These are phyloP conservation scores for Phytophthora pistaciae DNA, from an alignment of 352 stramenopile genomes.

Conservation along the genomic window DNA sequence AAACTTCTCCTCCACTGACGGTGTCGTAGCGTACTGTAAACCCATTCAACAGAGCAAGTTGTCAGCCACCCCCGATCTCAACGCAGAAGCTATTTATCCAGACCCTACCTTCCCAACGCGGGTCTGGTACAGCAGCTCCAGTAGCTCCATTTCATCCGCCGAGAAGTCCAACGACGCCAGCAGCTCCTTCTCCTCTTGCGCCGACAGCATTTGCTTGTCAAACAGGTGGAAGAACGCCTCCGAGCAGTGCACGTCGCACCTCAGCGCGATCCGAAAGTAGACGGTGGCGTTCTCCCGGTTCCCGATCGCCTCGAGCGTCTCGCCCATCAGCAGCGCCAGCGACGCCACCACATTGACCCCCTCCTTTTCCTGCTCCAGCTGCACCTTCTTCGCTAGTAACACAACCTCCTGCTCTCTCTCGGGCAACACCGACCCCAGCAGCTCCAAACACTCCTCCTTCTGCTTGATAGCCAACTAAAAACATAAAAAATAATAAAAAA, in stretches of 20 bases:
- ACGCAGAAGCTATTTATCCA: neutral
- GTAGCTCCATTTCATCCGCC: conserved; percentile 59
- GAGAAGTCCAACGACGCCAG: conserved; percentile 78
- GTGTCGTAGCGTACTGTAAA: conserved; percentile 65
- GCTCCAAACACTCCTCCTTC: conserved; percentile 84
- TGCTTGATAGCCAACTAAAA: conserved; percentile 79
- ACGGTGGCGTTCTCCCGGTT: conserved; percentile 83
- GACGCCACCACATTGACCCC: conserved; percentile 85
- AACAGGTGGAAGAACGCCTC: conserved; percentile 89
- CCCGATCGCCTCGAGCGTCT: conserved; percentile 85
- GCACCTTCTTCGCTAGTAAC: conserved; percentile 52
- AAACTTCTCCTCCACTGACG: conserved; percentile 73
- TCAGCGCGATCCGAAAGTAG: conserved; percentile 81
- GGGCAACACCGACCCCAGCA: conserved; percentile 68
- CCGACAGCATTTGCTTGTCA: conserved; percentile 87
- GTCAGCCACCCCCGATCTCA: neutral
- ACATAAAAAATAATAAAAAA: neutral
- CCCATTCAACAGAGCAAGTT: neutral
- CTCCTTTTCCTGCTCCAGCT: conserved; percentile 30
- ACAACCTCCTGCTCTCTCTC: conserved; percentile 69
- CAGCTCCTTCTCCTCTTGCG: conserved; percentile 73
- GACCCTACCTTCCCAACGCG: conserved; percentile 70
- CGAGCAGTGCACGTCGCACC: conserved; percentile 85
- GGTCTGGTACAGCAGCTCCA: conserved; percentile 72
- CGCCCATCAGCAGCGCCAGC: conserved; percentile 81